Evolutionary conservation across 306 rosid genomes (phyloP), one percentile per base, ranked within the genome.

Genomic region (Luffa acutangula): DNA sequence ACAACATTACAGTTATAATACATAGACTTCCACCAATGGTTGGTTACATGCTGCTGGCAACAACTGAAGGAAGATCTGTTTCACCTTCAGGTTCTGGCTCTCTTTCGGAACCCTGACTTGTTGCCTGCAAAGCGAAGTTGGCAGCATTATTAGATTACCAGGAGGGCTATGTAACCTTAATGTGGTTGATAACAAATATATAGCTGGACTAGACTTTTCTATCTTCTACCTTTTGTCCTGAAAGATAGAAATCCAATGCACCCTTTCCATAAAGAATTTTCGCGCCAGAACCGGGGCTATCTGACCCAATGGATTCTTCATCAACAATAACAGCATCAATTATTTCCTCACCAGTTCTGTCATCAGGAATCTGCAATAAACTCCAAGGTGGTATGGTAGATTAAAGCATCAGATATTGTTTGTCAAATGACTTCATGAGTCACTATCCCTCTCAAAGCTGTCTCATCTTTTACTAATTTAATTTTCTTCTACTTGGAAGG

Each of bases 1-100:
- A 79, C 60, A 82, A 80, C 87, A 71, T 86, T 83, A 71, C 89
- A 92, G 92, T 85, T 89, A 92, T 94, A 94, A 58, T 43, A 79
- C 25, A 85, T 5, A 46, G 58, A 48, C 59, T 48, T 72, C 43
- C 77, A 72, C 43, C 76, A 70, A 57, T 52, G 39, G 80, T 14
- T 65, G 77, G 54, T 93, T 86, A 96, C 99, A 96, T 90, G 94
- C 94, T 96, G 84, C 94, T 96, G 84, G 89, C 98, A 80, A 92
- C 87, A 52, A 93, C 87, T 77, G 91, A 81, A 80, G 89, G 83
- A 80, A 90, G 81, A 80, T 96, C 94, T 15, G 89, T 42, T 77
- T 93, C 99, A 59, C 85, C 85, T 77, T 96, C 97, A 3, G 89
- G 89, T 37, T 91, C 98, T 49, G 81, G 78, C 4, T 86, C 78